Percentiles rank a stretch among this genome's conserved stretches.
These are phyloP conservation scores for Aspergillus melleus DNA, from an alignment of 2,329 filamentous ascomycete genomes.

Conservation along the genomic window DNA sequence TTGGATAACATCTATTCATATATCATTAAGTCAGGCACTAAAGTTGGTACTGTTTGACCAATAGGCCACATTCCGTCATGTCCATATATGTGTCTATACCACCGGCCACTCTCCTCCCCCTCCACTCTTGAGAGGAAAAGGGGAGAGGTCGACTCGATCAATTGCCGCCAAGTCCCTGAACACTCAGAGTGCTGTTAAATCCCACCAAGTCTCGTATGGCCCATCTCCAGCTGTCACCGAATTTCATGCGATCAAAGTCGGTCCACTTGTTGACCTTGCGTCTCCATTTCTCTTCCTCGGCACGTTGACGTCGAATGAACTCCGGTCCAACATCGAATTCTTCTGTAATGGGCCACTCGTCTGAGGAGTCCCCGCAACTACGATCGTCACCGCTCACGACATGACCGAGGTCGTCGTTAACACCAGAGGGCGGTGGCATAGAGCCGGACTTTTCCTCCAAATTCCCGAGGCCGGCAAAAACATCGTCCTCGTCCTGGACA, in stretches of 20 bases:
- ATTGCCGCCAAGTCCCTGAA: constrained; percentile 8
- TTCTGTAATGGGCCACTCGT: constrained; percentile 86
- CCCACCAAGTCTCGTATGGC: constrained; percentile 56
- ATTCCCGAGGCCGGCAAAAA: constrained; percentile 93
- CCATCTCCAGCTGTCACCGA: constrained; percentile 71
- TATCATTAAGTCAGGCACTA: too few species aligned
- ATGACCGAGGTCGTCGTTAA: constrained; percentile 27
- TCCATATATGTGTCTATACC: neutral
- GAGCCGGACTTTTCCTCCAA: constrained; percentile 64
- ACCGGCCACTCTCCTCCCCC: too few species aligned
- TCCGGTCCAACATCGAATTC: constrained; percentile 97
- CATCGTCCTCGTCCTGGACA: constrained; percentile 84
- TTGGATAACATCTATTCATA: too few species aligned
- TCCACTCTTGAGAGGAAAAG: too few species aligned
- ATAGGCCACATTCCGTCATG: neutral
- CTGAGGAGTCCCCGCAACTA: constrained; percentile 50
- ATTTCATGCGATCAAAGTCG: constrained; percentile 51
- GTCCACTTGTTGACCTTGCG: constrained; percentile 88
- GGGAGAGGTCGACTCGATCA: neutral
- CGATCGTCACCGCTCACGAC: constrained; percentile 38
- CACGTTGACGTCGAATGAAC: constrained; percentile 83
- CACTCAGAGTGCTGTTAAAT: constrained; percentile 22
- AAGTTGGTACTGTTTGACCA: too few species aligned
- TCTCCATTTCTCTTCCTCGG: constrained; percentile 90
- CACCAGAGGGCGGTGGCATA: constrained; percentile 23